Evolutionary conservation across 371 early-diverging fungal species (phyloP).

Genomic region (Vittaforma corneae): DNA sequence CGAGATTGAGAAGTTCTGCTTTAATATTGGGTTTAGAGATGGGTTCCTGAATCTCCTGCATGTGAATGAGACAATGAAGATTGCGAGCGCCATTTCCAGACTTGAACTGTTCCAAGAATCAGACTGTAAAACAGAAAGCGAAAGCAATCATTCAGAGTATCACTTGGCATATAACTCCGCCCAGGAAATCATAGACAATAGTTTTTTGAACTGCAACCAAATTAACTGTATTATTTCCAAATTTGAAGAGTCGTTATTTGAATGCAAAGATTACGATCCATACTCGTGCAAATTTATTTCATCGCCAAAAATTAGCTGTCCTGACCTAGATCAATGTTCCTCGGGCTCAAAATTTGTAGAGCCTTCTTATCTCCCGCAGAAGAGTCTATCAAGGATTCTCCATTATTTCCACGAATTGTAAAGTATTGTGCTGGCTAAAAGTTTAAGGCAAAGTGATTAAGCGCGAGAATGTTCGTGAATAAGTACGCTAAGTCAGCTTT

Average conservation of each 20-base stretch:
- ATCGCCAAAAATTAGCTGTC: not conserved
- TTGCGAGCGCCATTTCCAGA: slow-evolving; percentile 39
- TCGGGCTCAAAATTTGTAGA: not conserved
- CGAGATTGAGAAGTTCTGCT: slow-evolving; percentile 43
- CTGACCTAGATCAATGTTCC: not conserved
- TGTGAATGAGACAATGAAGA: slow-evolving; percentile 20
- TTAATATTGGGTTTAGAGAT: slow-evolving; percentile 27
- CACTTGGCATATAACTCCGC: not conserved
- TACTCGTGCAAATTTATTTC: not conserved
- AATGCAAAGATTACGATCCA: not conserved
- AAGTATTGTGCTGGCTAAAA: too few relatives aligned
- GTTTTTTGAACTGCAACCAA: not conserved
- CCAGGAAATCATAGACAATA: not conserved
- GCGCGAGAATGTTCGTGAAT: too few relatives aligned
- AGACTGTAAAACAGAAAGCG: not conserved
- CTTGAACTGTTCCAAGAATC: too few relatives aligned
- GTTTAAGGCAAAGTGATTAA: too few relatives aligned
- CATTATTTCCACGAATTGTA: not conserved
- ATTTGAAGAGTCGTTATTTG: not conserved
- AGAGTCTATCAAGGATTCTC: not conserved
- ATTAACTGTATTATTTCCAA: not conserved
- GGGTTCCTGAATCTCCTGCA: slow-evolving; percentile 27
- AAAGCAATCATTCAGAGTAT: not conserved
- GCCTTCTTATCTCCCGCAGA: not conserved
- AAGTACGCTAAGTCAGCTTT: too few relatives aligned